Evolutionary conservation across 495 filamentous ascomycete genomes (phyloP).

Genomic region (Aspergillus heteromorphus): DNA sequence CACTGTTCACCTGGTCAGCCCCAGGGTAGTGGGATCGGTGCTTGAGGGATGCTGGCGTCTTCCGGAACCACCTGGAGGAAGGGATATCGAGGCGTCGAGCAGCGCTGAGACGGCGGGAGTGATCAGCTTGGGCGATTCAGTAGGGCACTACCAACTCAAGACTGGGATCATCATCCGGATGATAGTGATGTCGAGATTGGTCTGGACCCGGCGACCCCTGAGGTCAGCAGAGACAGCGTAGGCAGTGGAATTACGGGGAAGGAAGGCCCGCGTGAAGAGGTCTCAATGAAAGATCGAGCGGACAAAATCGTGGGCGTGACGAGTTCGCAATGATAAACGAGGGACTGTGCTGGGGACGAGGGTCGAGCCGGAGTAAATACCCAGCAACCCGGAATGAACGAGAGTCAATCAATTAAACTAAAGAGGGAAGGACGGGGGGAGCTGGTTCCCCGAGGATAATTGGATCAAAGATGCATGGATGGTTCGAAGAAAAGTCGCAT

Average conservation of each 20-base stretch:
- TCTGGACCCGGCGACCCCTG: not conserved
- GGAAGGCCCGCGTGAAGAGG: not conserved
- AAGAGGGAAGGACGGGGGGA: conserved; percentile 8
- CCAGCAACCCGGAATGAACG: conserved; percentile 7
- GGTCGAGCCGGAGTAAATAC: conserved; percentile 4
- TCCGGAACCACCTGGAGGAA: not conserved
- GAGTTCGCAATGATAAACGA: not conserved
- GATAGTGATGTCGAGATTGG: not conserved
- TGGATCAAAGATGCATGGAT: conserved; percentile 16
- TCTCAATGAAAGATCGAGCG: not conserved
- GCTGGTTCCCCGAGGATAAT: conserved; percentile 8
- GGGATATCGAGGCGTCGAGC: not conserved
- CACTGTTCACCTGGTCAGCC: not conserved
- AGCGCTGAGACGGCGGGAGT: not conserved
- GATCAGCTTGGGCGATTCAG: not conserved
- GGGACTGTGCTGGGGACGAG: not conserved
- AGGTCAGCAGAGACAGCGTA: not conserved
- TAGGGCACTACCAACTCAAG: not conserved
- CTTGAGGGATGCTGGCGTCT: not conserved
- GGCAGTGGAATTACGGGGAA: too few relatives aligned
- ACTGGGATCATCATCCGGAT: not conserved
- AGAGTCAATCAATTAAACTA: conserved; percentile 13
- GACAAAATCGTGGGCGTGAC: conserved; percentile 1
- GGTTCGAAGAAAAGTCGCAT: conserved; percentile 15
- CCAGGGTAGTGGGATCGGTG: not conserved